Base-by-base conservation (phyloP, 1,284 basidiomycete genomes). In the Ustilago tritici region DNA sequence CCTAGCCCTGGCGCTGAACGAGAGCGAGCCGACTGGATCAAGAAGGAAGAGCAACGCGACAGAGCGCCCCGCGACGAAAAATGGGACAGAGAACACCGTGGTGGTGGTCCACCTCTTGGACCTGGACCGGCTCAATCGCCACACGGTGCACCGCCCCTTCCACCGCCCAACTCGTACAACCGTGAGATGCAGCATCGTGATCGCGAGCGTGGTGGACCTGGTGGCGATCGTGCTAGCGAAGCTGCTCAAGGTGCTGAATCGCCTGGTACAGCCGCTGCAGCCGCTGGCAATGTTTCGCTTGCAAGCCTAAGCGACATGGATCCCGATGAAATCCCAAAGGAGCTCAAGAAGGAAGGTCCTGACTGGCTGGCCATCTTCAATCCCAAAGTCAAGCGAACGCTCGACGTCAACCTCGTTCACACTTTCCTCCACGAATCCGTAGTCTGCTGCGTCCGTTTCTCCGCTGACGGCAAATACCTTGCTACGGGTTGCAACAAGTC, bases 321-420 rank as follows among this genome's bases (percentile, higher is more conserved):
- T 35, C 81, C 82, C 14, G 81, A 82, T 56, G 82, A 82, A 49
- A 88, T 90, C 19, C 88, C 89, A 23, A 86, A 88, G 55, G 89
- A 89, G 55, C 82, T 89, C 61, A 90, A 90, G 80, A 93, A 93
- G 87, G 93, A 95, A 85, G 95, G 95, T 0, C 88, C 89, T 41
- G 97, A 98, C 87, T 99, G 96, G 96, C 93, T 95, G 82, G 95
- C 94, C 19, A 90, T 97, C 60, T 98, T 95, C 89, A 97, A 95
- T 86, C 92, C 93, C 15, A 92, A 93, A 81, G 91, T 89, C 28
- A 93, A 94, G 87, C 89, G 92, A 56, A 89, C 91, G 67, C 88
- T 97, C 64, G 95, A 98, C 86, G 93, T 99, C n/a, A 89, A 88
- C 55, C 87, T 98, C 63, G 92, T 95, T 23, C 94, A 98, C 86